These are phyloP conservation scores for Saccharomyces kudriavzevii DNA, from an alignment of 805 yeast species.

Conservation along the genomic window DNA sequence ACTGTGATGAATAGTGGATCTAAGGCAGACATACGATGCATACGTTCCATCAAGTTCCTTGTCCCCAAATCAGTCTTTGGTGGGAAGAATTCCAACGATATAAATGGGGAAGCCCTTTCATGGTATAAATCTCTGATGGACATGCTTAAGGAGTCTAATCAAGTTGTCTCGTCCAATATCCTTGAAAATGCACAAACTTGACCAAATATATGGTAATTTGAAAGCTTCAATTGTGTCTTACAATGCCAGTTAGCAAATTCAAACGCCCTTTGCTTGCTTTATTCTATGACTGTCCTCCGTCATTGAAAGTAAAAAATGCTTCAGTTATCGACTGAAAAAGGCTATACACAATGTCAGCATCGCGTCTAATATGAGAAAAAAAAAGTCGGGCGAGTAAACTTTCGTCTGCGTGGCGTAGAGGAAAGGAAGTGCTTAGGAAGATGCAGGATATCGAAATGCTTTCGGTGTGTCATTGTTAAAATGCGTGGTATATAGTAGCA, in stretches of 20 bases:
- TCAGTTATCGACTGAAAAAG: neutral
- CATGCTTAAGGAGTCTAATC: constrained; percentile 4
- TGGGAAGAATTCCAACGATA: constrained; percentile 93
- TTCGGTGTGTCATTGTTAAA: neutral
- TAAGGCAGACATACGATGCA: constrained; percentile 78
- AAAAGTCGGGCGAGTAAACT: neutral
- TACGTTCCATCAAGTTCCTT: constrained; percentile 74
- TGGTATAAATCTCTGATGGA: constrained; percentile 42
- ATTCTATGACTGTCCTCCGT: neutral
- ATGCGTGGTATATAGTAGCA: neutral
- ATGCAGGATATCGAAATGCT: neutral
- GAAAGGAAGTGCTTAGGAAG: neutral
- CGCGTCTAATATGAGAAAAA: neutral
- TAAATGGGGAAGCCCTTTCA: constrained; percentile 46
- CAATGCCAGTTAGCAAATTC: neutral
- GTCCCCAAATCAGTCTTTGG: constrained; percentile 91
- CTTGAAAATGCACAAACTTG: neutral
- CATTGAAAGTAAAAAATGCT: neutral
- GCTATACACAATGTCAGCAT: neutral
- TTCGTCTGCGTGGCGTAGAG: neutral
- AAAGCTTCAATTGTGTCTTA: neutral
- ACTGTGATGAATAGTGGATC: constrained; percentile 87
- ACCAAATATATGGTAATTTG: neutral
- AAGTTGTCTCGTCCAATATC: neutral
- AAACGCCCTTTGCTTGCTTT: neutral